These are phyloP conservation scores for Amauroascus niger DNA, from an alignment of 2,329 filamentous ascomycete genomes.

Conservation along the genomic window DNA sequence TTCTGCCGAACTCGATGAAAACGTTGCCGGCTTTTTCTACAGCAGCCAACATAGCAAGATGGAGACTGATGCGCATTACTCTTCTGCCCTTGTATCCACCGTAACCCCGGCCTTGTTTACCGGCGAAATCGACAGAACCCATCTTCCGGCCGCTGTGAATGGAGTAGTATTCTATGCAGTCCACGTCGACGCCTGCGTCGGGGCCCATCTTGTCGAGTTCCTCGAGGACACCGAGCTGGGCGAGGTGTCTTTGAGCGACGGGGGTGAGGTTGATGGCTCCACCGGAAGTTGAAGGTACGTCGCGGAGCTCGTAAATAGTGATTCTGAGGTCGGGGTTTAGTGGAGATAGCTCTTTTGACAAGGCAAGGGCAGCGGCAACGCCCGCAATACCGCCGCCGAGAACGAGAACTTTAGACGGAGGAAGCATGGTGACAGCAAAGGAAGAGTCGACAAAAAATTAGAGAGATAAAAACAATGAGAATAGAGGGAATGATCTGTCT, in stretches of 20 bases:
- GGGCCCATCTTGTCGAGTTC: conserved; percentile 32
- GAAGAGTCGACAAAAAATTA: neutral
- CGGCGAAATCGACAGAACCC: conserved; percentile 33
- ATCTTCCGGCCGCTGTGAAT: conserved; percentile 32
- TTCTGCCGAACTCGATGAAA: conserved; percentile 36
- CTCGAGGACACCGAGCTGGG: conserved; percentile 33
- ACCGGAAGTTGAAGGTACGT: conserved; percentile 35
- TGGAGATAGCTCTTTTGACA: conserved; percentile 17
- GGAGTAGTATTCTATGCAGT: conserved; percentile 35
- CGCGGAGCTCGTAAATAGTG: conserved; percentile 34
- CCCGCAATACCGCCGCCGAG: conserved; percentile 20
- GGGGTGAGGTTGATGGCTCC: conserved; percentile 40
- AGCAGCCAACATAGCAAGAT: conserved; percentile 34
- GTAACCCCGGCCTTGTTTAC: conserved; percentile 30
- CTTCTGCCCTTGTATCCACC: conserved; percentile 35
- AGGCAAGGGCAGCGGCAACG: conserved; percentile 18
- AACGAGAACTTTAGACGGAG: conserved; percentile 17
- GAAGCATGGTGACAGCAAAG: conserved; percentile 2
- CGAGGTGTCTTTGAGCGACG: conserved; percentile 37
- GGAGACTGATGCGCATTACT: conserved; percentile 35
- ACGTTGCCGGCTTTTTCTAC: conserved; percentile 31
- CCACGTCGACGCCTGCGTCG: conserved; percentile 33
- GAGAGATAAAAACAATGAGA: neutral
- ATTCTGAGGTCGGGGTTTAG: conserved; percentile 22
- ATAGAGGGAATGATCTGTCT: neutral